Conservation (phyloP, 2,329 filamentous ascomycete genomes). For the Colletotrichum sp. region DNA sequence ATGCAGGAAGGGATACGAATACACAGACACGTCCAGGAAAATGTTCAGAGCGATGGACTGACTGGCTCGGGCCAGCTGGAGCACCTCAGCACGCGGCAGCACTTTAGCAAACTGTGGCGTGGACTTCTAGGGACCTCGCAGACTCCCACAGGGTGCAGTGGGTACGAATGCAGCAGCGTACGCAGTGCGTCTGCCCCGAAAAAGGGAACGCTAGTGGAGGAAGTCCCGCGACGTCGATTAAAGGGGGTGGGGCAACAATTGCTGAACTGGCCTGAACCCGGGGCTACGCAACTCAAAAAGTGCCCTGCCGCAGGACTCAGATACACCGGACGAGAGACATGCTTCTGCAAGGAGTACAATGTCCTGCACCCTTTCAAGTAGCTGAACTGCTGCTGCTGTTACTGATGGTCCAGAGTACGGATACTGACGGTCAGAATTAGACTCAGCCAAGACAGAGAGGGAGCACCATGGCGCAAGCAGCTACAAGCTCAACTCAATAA, state of each 20-base stretch:
- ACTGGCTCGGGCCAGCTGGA: not conserved
- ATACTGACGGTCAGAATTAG: not conserved
- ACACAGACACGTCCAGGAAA: conserved; percentile 8
- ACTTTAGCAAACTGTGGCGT: not conserved
- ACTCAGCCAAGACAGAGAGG: not conserved
- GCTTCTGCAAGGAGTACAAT: not conserved
- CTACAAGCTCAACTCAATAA: not conserved
- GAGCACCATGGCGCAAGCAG: not conserved
- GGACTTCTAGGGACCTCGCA: not conserved
- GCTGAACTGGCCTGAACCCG: conserved; percentile 7
- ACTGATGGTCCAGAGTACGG: not conserved
- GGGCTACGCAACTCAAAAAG: conserved; percentile 7
- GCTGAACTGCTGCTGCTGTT: not conserved
- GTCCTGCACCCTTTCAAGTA: not conserved
- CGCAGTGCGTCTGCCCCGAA: not conserved
- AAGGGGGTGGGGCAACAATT: conserved; percentile 8
- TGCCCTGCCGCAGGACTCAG: not conserved
- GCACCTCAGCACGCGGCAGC: not conserved
- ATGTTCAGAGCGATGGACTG: not conserved
- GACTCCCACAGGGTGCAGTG: conserved; percentile 4
- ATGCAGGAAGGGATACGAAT: conserved; percentile 1
- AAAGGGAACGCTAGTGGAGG: conserved; percentile 8
- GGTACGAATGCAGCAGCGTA: conserved; percentile 15
- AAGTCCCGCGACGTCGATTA: conserved; percentile 1
- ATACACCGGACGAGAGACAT: not conserved